A percentile compares a stretch with the other conserved stretches of the same genome.
Evolutionary conservation across 371 early-diverging fungal species (phyloP).

Genomic region (Choanephora cucurbitarum): DNA sequence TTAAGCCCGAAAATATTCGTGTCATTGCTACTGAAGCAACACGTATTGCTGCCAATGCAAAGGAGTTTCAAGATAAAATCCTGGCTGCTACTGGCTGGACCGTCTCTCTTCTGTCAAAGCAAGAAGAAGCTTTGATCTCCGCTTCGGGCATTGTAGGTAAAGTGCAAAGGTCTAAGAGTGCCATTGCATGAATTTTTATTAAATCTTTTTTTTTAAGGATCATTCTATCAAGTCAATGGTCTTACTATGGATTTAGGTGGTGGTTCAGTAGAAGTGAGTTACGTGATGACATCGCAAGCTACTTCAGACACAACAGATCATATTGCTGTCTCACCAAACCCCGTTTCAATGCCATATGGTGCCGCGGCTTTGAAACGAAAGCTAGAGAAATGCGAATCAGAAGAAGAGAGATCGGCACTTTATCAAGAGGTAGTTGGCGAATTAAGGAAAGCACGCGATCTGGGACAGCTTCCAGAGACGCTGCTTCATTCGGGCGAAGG

Average conservation of each 20-base stretch:
- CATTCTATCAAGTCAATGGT: conserved; percentile 59
- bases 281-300: conserved; percentile 37
- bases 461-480: conserved; percentile 42
- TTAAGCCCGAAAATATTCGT: conserved; percentile 40
- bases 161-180: background rate
- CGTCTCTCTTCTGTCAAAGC: conserved; percentile 52
- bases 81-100: conserved; percentile 54
- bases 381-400: conserved; percentile 31
- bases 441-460: conserved; percentile 26
- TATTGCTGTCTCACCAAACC: conserved; percentile 43
- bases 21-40: conserved; percentile 70
- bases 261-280: conserved; percentile 66
- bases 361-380: conserved; percentile 56
- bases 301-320: background rate
- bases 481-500: conserved; percentile 38
- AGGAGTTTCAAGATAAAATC: conserved; percentile 51
- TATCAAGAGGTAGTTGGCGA: conserved; percentile 42
- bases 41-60: conserved; percentile 56
- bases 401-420: conserved; percentile 35
- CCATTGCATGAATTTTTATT: background rate
- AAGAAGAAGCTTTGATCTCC: conserved; percentile 61
- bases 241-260: conserved; percentile 69
- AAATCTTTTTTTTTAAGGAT: conserved; percentile 23
- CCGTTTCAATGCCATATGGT: conserved; percentile 67
- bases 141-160: conserved; percentile 65